Base-by-base conservation (phyloP, 148 eudicot genomes). In the Fallopia convolvulus region DNA sequence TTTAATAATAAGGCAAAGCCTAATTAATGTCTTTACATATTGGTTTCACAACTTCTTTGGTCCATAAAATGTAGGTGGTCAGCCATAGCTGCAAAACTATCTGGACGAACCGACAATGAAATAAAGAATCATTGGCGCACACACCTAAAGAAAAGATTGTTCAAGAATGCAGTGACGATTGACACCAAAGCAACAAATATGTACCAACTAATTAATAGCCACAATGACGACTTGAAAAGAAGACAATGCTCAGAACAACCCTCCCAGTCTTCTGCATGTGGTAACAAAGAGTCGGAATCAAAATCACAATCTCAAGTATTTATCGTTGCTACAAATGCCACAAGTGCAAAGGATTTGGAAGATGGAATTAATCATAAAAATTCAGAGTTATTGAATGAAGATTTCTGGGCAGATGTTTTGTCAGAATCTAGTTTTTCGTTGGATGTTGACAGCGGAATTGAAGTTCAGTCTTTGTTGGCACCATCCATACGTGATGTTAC, bases 41-140 rank as follows among this genome's bases (percentile, higher is more conserved):
- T 63, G 23, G 42, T 5, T 20, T 76, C 47, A 61, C 33, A 61
- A 61, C 8, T 15, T 55, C 3, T 18, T 20, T 1, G 61, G 8
- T n/a, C n/a, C 9, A 42, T 50, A 30, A 52, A 80, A 65, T 65
- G 44, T 72, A 92, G 97, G 83, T 92, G 97, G 97, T 90, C 97
- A n/a, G 85, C 87, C 2, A 92, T 92, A 49, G 97, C 97, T 52
- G 90, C 93, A 11, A 89, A 74, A 49, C 76, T 92, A 20, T 91
- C 97, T 0, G 97, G 97, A 8, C 78, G 97, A 12, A 92, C 97
- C 0, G 97, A 92, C 82, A 92, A 92, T 66, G 97, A 92, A 42
- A 87, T 92, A 20, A 92, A 92, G 70, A 92, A 92, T 52, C 87
- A 88, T 18, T 92, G 94, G 97, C 89, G 90, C 74, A 87, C 97